These are phyloP conservation scores for Dipteronia sinensis DNA, from an alignment of 345 rosid species.

Conservation along the genomic window DNA sequence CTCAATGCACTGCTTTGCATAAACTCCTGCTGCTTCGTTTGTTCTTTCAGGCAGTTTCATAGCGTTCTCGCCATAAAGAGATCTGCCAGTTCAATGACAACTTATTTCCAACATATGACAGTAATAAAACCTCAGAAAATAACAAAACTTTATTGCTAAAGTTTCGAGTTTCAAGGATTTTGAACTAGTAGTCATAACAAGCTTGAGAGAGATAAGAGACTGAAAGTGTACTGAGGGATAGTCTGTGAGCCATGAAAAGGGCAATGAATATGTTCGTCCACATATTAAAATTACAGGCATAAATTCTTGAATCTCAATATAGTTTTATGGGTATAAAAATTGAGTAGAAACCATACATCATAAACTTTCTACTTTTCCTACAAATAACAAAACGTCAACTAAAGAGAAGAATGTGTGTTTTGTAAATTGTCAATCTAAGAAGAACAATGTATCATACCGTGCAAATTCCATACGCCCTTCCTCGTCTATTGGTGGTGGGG, in stretches of 20 bases:
- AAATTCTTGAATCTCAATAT: not conserved
- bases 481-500: constrained; percentile 89
- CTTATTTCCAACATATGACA: constrained; percentile 10
- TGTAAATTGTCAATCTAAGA: constrained; percentile 1
- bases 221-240: not conserved
- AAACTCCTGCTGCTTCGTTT: constrained; percentile 72
- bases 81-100: constrained; percentile 41
- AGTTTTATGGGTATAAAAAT: not conserved
- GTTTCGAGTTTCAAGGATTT: not conserved
- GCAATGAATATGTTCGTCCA: not conserved
- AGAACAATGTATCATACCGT: constrained; percentile 37
- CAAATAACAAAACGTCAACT: not conserved
- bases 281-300: not conserved
- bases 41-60: constrained; percentile 74
- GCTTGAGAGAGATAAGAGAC: not conserved
- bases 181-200: not conserved
- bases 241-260: not conserved
- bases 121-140: not conserved
- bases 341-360: not conserved
- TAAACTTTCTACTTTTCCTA: not conserved
- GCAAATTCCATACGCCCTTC: constrained; percentile 64
- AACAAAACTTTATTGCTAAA: not conserved
- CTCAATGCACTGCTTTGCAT: constrained; percentile 67
- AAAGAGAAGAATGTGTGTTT: not conserved
- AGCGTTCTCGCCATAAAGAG: constrained; percentile 70